Evolutionary conservation across 164 flowering plant species (phyloP).

Genomic region (Euptelea pleiosperma): DNA sequence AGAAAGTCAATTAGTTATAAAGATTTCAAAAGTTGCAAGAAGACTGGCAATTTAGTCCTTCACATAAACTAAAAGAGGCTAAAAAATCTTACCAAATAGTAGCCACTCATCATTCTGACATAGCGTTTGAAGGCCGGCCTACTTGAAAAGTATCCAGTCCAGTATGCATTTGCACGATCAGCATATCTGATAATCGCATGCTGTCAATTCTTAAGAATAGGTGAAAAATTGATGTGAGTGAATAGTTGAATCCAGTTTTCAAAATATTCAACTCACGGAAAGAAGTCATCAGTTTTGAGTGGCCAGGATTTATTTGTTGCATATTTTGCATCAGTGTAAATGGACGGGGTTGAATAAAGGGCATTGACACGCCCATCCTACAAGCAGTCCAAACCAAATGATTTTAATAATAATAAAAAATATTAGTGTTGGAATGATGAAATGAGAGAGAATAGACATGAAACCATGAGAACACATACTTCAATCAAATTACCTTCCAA

Average conservation of each 20-base stretch:
- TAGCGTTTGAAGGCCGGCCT: slow-evolving; percentile 85
- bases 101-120: slow-evolving; percentile 85
- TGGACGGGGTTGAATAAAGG: slow-evolving; percentile 88
- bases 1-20: slow-evolving; percentile 2
- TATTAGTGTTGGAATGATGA: too few relatives aligned
- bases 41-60: not conserved
- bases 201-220: not conserved
- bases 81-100: slow-evolving; percentile 58
- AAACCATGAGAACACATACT: not conserved
- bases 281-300: slow-evolving; percentile 82
- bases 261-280: slow-evolving; percentile 67
- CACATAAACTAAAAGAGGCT: not conserved
- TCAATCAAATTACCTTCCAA: not conserved
- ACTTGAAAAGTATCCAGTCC: slow-evolving; percentile 98
- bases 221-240: not conserved
- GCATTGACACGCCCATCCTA: slow-evolving; percentile 99
- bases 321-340: slow-evolving; percentile 90
- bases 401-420: not conserved
- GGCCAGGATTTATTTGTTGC: slow-evolving; percentile 76
- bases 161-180: slow-evolving; percentile 80
- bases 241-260: not conserved
- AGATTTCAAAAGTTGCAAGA: not conserved
- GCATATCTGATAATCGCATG: slow-evolving; percentile 64
- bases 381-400: slow-evolving; percentile 5
- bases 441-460: too few relatives aligned